phyloP scores from a whole-genome alignment of 306 rosid species.

The Senna siamea region DNA sequence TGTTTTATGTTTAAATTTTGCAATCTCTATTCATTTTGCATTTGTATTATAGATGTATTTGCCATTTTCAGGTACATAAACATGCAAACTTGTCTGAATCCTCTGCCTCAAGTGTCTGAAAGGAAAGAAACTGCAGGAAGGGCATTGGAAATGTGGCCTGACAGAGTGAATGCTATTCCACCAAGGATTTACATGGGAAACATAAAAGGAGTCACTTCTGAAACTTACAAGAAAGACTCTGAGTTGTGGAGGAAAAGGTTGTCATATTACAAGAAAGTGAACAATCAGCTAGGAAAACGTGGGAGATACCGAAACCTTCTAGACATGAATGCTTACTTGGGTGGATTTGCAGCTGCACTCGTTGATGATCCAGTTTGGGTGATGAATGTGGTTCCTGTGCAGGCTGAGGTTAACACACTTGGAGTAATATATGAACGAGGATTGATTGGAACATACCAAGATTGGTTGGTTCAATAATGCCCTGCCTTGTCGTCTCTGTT shows the following conservation, averaged over 20 bases:
- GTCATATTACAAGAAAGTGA: constrained; percentile 59
- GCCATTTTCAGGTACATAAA: constrained; percentile 61
- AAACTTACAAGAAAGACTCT: constrained; percentile 48
- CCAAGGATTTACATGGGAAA: constrained; percentile 67
- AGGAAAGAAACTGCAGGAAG: constrained; percentile 64
- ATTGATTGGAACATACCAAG: constrained; percentile 81
- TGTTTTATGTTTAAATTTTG: too few species aligned
- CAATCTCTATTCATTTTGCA: too few species aligned
- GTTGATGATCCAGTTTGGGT: constrained; percentile 81
- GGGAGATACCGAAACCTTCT: constrained; percentile 77
- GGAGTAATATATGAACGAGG: constrained; percentile 87
- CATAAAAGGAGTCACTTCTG: constrained; percentile 55
- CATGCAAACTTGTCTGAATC: constrained; percentile 67
- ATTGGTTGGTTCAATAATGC: constrained; percentile 55
- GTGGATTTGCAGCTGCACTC: constrained; percentile 81
- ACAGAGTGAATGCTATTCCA: constrained; percentile 58
- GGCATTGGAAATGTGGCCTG: constrained; percentile 64
- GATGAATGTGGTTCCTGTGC: constrained; percentile 85
- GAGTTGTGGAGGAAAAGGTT: constrained; percentile 70
- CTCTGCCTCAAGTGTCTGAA: constrained; percentile 63
- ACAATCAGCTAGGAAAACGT: constrained; percentile 55
- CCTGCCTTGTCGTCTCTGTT: not conserved
- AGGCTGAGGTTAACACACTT: constrained; percentile 63
- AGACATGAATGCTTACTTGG: constrained; percentile 85
- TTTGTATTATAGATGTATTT: not conserved